Conservation (phyloP, 129 eudicot genomes). For the Artemisia tridentata region DNA sequence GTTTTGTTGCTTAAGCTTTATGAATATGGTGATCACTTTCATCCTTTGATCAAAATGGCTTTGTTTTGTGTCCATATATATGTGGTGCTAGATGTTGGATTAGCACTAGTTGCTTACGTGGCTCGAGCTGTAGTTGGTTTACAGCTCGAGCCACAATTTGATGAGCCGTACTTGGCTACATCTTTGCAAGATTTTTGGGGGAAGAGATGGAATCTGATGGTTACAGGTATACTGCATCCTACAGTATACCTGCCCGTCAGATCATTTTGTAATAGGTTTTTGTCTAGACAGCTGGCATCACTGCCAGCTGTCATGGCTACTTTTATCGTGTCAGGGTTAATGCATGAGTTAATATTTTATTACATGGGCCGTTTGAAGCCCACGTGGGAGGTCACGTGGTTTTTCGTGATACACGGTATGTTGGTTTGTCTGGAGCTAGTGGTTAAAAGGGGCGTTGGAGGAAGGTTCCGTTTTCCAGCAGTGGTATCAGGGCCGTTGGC, state of each 20-base stretch:
- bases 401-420: constrained; percentile 41
- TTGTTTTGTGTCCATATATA: constrained; percentile 37
- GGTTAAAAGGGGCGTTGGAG: constrained; percentile 23
- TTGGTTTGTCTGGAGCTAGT: constrained; percentile 19
- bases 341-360: constrained; percentile 42
- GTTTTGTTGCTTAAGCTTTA: constrained; percentile 26
- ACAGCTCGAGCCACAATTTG: constrained; percentile 42
- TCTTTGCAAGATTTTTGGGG: constrained; percentile 67
- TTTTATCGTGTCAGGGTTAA: constrained; percentile 37
- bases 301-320: constrained; percentile 28
- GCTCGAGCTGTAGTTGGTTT: constrained; percentile 28
- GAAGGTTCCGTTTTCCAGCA: constrained; percentile 16
- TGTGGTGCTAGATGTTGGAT: constrained; percentile 37
- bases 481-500: constrained; percentile 33
- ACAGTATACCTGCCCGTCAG: constrained; percentile 35
- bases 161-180: constrained; percentile 44
- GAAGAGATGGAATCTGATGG: constrained; percentile 52
- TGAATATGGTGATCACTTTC: constrained; percentile 26
- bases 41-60: constrained; percentile 24
- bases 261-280: background rate
- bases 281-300: constrained; percentile 16
- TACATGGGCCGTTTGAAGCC: constrained; percentile 36
- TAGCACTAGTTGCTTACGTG: constrained; percentile 15
- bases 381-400: constrained; percentile 37
- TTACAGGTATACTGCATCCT: constrained; percentile 32